Percentiles rank a stretch among this genome's conserved stretches.
Evolutionary conservation across 2,329 filamentous ascomycete species (phyloP).

Genomic region (Monilinia fructigena): DNA sequence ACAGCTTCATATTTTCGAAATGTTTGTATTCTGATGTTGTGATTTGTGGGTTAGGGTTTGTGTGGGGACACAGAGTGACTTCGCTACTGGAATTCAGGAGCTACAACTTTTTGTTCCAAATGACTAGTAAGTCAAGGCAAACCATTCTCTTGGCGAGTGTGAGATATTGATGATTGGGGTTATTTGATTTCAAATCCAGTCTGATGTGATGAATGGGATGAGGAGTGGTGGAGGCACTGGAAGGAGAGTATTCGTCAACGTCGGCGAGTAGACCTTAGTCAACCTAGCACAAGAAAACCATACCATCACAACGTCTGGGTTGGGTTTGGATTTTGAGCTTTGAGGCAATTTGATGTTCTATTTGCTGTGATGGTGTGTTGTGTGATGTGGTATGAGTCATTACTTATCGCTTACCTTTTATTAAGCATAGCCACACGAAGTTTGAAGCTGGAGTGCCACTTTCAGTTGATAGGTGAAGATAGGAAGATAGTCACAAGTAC

Average conservation of each 20-base stretch:
- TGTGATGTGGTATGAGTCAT: constrained; percentile 10
- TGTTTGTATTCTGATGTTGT: neutral
- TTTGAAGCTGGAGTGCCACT: neutral
- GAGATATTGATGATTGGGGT: neutral
- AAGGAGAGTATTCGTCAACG: constrained; percentile 1
- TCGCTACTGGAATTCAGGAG: neutral
- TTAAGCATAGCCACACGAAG: neutral
- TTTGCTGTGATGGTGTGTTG: neutral
- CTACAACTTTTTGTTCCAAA: neutral
- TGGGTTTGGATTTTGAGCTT: neutral
- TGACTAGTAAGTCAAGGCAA: neutral
- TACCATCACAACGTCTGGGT: neutral
- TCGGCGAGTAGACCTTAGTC: neutral
- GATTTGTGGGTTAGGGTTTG: constrained; percentile 4
- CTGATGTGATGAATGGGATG: neutral
- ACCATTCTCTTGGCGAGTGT: neutral
- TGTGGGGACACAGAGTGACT: neutral
- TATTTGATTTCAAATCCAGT: neutral
- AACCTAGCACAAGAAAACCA: neutral
- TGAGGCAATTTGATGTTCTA: constrained; percentile 2
- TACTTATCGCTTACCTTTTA: neutral
- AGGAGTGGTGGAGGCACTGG: neutral
- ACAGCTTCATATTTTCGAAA: neutral
- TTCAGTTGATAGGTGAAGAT: neutral
- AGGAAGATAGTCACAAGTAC: neutral